Conservation (phyloP, 352 stramenopile species). For the Pythium folliculosum region DNA sequence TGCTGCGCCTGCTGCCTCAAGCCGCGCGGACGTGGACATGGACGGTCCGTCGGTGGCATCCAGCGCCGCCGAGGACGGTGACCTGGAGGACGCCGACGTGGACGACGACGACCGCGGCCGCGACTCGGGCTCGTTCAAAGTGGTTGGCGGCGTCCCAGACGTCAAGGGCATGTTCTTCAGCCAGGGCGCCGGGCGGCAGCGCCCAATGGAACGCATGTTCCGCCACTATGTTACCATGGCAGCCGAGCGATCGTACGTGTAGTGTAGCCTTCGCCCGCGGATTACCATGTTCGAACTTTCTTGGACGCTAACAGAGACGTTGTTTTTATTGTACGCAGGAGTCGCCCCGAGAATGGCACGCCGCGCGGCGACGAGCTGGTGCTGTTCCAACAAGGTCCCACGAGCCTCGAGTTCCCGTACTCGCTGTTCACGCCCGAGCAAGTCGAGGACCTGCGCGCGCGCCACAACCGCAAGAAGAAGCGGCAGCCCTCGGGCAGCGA, state of each 20-base stretch:
- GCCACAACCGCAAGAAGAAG: slow-evolving; percentile 35
- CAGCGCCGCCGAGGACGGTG: slow-evolving; percentile 15
- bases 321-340: not conserved
- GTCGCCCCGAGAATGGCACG: slow-evolving; percentile 1
- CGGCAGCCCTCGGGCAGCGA: not conserved
- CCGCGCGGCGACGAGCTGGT: slow-evolving; percentile 29
- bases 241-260: slow-evolving; percentile 33
- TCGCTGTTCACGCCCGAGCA: slow-evolving; percentile 34
- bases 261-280: slow-evolving; percentile 5
- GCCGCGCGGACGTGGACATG: slow-evolving; percentile 9
- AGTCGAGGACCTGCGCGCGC: slow-evolving; percentile 29
- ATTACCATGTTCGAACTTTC: not conserved
- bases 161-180: slow-evolving; percentile 58
- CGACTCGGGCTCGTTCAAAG: slow-evolving; percentile 31
- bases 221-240: slow-evolving; percentile 58
- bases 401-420: slow-evolving; percentile 32
- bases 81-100: slow-evolving; percentile 22
- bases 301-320: not conserved
- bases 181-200: slow-evolving; percentile 24
- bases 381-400: slow-evolving; percentile 28
- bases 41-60: slow-evolving; percentile 6
- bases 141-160: slow-evolving; percentile 41
- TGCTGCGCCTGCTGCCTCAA: not conserved
- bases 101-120: slow-evolving; percentile 18
- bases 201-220: slow-evolving; percentile 65